A percentile compares a stretch with the other conserved stretches of the same genome.
Conservation (phyloP, 2,329 filamentous ascomycete species). For the Cercospora janseana region DNA sequence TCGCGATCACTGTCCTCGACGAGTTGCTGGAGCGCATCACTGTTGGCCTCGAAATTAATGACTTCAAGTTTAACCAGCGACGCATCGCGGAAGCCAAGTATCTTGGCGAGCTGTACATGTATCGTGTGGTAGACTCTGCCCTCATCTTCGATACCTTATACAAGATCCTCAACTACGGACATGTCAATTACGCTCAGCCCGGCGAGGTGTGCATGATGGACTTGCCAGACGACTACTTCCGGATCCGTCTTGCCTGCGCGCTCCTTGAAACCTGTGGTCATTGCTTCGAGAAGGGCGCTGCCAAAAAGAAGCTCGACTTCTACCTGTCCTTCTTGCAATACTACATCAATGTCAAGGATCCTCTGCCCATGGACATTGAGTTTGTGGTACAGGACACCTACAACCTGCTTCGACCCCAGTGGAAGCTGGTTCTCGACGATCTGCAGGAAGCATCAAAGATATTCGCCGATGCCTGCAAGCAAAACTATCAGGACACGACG, state of each 20-base stretch:
- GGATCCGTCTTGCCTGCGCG: constrained; percentile 84
- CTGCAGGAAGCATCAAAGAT: constrained; percentile 78
- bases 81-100: constrained; percentile 96
- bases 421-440: constrained; percentile 74
- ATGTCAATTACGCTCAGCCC: constrained; percentile 73
- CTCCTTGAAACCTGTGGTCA: constrained; percentile 92
- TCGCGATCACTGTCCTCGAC: constrained; percentile 88
- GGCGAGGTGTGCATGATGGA: constrained; percentile 77
- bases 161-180: constrained; percentile 88
- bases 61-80: constrained; percentile 95
- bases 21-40: constrained; percentile 84
- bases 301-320: constrained; percentile 96
- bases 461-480: constrained; percentile 83
- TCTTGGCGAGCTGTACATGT: constrained; percentile 93
- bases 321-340: constrained; percentile 97
- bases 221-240: constrained; percentile 90
- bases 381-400: constrained; percentile 95
- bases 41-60: constrained; percentile 87
- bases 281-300: constrained; percentile 89
- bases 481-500: constrained; percentile 81
- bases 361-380: constrained; percentile 93
- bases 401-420: constrained; percentile 79
- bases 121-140: constrained; percentile 91
- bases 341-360: constrained; percentile 87
- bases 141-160: constrained; percentile 95